A percentile compares a stretch with the other conserved stretches of the same genome.
phyloP scores from a whole-genome alignment of 164 flowering plant species.

The Chimonanthus praecox region DNA sequence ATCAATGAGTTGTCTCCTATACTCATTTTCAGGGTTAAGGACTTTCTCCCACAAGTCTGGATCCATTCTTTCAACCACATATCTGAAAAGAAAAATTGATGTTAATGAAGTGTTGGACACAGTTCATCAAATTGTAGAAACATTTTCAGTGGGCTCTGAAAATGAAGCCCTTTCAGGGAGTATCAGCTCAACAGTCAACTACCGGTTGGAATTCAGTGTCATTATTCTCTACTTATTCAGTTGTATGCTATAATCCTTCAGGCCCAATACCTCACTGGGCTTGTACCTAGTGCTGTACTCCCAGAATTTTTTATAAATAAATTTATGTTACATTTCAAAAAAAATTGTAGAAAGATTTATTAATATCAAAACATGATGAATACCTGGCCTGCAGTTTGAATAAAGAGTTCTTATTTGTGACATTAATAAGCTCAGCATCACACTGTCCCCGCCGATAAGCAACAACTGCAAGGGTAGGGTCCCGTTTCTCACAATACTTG shows the following conservation, averaged over 20 bases:
- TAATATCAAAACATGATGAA: not conserved
- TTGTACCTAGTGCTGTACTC: too few species aligned
- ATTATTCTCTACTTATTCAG: too few species aligned
- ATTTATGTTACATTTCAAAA: too few species aligned
- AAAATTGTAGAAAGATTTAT: not conserved
- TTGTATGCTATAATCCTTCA: too few species aligned
- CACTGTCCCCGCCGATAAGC: slow-evolving; percentile 98
- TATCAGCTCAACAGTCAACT: too few species aligned
- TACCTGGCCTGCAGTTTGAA: slow-evolving; percentile 97
- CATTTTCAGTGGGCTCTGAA: too few species aligned
- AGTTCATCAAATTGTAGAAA: not conserved
- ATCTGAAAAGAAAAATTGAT: slow-evolving; percentile 39
- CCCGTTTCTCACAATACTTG: slow-evolving; percentile 96
- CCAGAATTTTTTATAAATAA: too few species aligned
- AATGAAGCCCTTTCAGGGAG: too few species aligned
- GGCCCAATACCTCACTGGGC: too few species aligned
- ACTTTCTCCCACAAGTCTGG: slow-evolving; percentile 93
- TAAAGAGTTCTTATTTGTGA: slow-evolving; percentile 89
- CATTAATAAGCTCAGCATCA: slow-evolving; percentile 95
- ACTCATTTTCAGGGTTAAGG: slow-evolving; percentile 84
- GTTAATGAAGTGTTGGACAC: not conserved
- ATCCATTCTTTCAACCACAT: slow-evolving; percentile 99
- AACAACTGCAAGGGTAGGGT: slow-evolving; percentile 97
- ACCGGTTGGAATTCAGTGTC: too few species aligned
- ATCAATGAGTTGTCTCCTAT: slow-evolving; percentile 90